Evolutionary conservation across 2,329 filamentous ascomycete species (phyloP), one percentile per base, ranked within the genome.

Genomic region (Chaetomiaceae sp.): DNA sequence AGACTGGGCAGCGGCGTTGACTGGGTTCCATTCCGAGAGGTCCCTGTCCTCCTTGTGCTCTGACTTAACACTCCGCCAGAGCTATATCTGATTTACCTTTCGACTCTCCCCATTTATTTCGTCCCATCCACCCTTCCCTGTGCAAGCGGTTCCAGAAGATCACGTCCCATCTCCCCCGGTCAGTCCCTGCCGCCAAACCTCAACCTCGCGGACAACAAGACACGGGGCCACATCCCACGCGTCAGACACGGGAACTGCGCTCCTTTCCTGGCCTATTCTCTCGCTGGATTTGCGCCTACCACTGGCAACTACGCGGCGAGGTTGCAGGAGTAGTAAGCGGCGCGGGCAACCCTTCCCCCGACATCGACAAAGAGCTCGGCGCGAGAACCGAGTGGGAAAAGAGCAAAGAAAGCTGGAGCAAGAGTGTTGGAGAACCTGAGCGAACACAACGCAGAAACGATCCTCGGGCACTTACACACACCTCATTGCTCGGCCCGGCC

Each of bases 131-230:
- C 54, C 38, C 53, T 54, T 48, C 46, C 47, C 60, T 39, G 53
- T 61, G 60, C 57, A 55, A 61, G 57, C 39, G 58, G 57, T 59
- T 53, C 57, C 60, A 63, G 60, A 58, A 57, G 53, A 61, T 62
- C 61, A 57, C 40, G 39, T 33, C 55, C 51, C 48, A 50, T 52
- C 50, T 59, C 54, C 49, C 55, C 56, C 56, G 54, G 44, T 52
- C 31, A 27, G 20, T 36, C 50, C 45, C 46, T 51, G 42, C 43
- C 38, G 29, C 36, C 29, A 22, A 42, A 44, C 47, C 25, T 19
- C 27, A 22, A 43, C 29, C 40, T 42, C 23, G 11, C 36, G 42
- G 29, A 39, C 58, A 47, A 25, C 23, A 43, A 40, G 23, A 40
- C 31, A 51, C 47, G 9, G 34, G 31, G n/a, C n/a, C 36, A 39